phyloP scores from a whole-genome alignment of 495 filamentous ascomycete species.

The Beverwykella pulmonaria region DNA sequence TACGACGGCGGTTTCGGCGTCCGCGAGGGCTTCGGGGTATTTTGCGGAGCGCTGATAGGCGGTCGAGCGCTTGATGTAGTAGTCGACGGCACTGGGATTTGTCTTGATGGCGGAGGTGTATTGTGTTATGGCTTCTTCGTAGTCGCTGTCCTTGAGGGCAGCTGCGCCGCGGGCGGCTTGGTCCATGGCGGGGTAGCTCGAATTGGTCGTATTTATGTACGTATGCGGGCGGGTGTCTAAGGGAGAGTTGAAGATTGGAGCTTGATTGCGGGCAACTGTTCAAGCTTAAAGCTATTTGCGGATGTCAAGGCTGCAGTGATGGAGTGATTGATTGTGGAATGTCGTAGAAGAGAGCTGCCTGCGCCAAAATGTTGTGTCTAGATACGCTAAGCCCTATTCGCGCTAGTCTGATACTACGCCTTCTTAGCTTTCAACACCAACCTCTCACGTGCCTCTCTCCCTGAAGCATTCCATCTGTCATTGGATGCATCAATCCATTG shows the following conservation, averaged over 20 bases:
- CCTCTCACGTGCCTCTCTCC: too few relatives aligned
- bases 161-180: constrained; percentile 63
- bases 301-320: not conserved
- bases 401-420: not conserved
- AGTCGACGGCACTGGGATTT: constrained; percentile 70
- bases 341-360: not conserved
- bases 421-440: too few relatives aligned
- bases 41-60: constrained; percentile 72
- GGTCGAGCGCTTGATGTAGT: constrained; percentile 85
- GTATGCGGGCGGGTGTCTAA: not conserved
- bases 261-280: not conserved
- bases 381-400: not conserved
- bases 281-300: not conserved
- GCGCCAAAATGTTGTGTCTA: not conserved
- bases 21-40: constrained; percentile 63
- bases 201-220: not conserved
- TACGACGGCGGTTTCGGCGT: constrained; percentile 77
- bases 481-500: too few relatives aligned
- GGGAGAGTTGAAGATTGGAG: not conserved
- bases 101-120: constrained; percentile 75
- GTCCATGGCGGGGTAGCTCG: constrained; percentile 52
- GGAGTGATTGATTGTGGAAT: not conserved
- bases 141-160: constrained; percentile 67
- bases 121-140: constrained; percentile 64
- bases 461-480: too few relatives aligned